phyloP scores from a whole-genome alignment of 1,284 basidiomycete species.

The Nidula niveotomentosa region DNA sequence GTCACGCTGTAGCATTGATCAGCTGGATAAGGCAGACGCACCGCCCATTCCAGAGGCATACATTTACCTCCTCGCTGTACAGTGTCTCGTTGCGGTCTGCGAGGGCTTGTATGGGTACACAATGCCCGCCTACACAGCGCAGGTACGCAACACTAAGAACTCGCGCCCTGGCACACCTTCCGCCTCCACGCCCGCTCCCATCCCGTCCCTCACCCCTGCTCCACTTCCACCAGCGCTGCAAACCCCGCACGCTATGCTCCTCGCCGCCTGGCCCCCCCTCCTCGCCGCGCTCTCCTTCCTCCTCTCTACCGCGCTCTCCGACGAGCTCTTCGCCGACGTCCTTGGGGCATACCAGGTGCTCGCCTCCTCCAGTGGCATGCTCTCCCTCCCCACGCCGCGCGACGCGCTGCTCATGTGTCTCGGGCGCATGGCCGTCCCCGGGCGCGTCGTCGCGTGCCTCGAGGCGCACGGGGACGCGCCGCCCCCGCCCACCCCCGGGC shows the following conservation, averaged over 20 bases:
- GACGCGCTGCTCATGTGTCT: constrained; percentile 91
- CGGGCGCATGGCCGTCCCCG: constrained; percentile 86
- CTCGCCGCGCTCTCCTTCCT: constrained; percentile 89
- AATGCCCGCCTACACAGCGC: too few relatives aligned
- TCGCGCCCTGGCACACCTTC: too few relatives aligned
- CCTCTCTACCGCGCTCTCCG: constrained; percentile 86
- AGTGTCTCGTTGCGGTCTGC: constrained; percentile 85
- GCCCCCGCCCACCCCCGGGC: constrained; percentile 43
- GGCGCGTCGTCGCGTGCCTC: constrained; percentile 82
- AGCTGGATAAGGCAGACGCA: constrained; percentile 94
- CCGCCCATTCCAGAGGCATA: constrained; percentile 92
- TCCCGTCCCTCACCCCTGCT: too few relatives aligned
- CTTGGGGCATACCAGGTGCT: constrained; percentile 82
- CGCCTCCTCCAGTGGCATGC: constrained; percentile 88
- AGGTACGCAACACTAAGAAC: too few relatives aligned
- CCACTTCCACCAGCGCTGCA: constrained; percentile 28
- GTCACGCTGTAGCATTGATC: constrained; percentile 75
- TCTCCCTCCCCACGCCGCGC: constrained; percentile 83
- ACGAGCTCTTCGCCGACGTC: constrained; percentile 85
- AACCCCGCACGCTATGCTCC: constrained; percentile 77
- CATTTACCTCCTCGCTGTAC: constrained; percentile 87
- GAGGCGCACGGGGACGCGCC: constrained; percentile 52
- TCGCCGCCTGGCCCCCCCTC: constrained; percentile 86
- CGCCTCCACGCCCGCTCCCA: too few relatives aligned
- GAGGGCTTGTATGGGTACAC: constrained; percentile 67